Conservation (phyloP, 495 filamentous ascomycete species). For the Pyrenula massariospora region DNA sequence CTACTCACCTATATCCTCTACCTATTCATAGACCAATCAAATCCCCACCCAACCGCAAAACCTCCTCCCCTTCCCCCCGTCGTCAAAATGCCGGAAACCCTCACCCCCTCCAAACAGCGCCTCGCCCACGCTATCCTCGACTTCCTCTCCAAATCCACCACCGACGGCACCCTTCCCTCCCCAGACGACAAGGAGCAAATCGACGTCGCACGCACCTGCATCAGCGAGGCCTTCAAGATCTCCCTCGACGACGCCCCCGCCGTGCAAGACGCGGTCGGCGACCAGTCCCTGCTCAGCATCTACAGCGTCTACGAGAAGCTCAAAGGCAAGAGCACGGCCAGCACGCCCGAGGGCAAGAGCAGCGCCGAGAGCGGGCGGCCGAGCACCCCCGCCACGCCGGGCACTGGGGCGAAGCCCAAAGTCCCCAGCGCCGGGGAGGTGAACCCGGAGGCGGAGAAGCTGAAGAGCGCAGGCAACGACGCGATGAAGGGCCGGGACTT, state of each 20-base stretch:
- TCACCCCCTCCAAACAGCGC: slow-evolving; percentile 77
- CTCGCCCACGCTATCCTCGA: slow-evolving; percentile 94
- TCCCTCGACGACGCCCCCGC: slow-evolving; percentile 68
- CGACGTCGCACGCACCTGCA: slow-evolving; percentile 86
- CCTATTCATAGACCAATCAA: too few relatives aligned
- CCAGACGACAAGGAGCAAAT: slow-evolving; percentile 82
- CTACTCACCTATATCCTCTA: too few relatives aligned
- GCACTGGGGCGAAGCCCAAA: slow-evolving; percentile 17
- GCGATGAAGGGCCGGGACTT: slow-evolving; percentile 93
- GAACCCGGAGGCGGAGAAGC: slow-evolving; percentile 62
- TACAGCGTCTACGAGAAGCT: slow-evolving; percentile 95
- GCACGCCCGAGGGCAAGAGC: slow-evolving; percentile 15
- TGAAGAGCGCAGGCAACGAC: slow-evolving; percentile 87
- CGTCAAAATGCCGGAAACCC: too few relatives aligned
- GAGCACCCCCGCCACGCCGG: slow-evolving; percentile 15
- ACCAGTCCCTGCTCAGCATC: slow-evolving; percentile 77
- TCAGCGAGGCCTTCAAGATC: slow-evolving; percentile 87
- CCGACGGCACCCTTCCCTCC: slow-evolving; percentile 68
- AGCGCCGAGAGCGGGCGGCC: slow-evolving; percentile 12
- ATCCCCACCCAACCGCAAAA: too few relatives aligned
- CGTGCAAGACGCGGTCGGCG: slow-evolving; percentile 63
- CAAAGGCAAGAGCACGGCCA: slow-evolving; percentile 49
- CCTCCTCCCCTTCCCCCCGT: too few relatives aligned
- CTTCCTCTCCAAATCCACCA: slow-evolving; percentile 76
- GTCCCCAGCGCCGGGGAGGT: slow-evolving; percentile 15